Base-by-base conservation (phyloP, 768 basidiomycete genomes). In the Suillus plorans region DNA sequence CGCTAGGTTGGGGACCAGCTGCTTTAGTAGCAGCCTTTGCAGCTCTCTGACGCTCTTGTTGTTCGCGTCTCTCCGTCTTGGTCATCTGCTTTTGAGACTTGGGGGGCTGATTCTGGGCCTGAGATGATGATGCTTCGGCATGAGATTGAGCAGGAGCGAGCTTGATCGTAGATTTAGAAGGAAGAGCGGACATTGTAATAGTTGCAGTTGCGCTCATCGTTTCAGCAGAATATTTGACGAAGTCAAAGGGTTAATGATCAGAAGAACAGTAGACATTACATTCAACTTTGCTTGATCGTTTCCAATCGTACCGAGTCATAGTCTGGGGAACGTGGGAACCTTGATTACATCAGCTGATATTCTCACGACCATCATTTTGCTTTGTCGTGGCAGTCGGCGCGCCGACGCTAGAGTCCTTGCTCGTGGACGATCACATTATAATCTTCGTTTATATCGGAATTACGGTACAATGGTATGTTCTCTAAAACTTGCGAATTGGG, bases 41-140 rank as follows among this genome's bases (percentile, higher is more conserved):
- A 12, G 91, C 92, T 61, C 91, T 83, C 71, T 94, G 91, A 67
- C 81, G 82, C 73, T 92, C 91, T 74, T 94, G 92, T 18, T 90
- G 81, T 70, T 91, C 92, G 69, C 90, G 81, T 36, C 92, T 84
- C 72, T 92, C 90, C 5, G 90, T 89, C 76, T 92, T 95, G 36
- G 91, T 86, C 86, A 91, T 89, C 49, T 84, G 82, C 71, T 91
- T 90, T 72, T 91, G 89, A 14, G 86, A 80, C 66, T 80, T 79
- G 9, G 67, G 74, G 64, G 70, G 72, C 41, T 44, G 63, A 60
- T 28, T 47, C 53, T 25, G 62, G 22, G 58, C 56, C 34, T 50
- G 64, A 65, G 64, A 56, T 63, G 55, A 37, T 45, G 64, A 56
- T 64, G 56, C 36, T 45, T 65, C 56, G 44, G 22, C n/a, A 25